Evolutionary conservation across 1,284 basidiomycete genomes (phyloP).

Genomic region (Porodaedalea pini): DNA sequence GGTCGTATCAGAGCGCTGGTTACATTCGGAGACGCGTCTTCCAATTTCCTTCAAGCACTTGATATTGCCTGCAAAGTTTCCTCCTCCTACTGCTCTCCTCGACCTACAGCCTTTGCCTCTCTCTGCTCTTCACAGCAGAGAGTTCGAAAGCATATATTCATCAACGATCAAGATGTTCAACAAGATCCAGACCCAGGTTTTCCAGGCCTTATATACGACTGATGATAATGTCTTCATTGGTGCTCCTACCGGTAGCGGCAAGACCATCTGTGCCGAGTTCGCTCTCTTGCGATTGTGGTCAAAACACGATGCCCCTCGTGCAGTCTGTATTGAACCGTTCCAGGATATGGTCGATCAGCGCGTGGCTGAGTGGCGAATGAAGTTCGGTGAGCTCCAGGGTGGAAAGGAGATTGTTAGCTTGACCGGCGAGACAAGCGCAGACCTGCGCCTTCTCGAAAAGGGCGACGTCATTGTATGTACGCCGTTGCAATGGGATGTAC

Average conservation of each 20-base stretch:
- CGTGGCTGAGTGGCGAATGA: conserved; percentile 84
- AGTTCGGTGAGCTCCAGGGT: conserved; percentile 79
- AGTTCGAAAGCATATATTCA: conserved; percentile 84
- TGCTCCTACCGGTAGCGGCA: conserved; percentile 94
- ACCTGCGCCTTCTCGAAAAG: conserved; percentile 87
- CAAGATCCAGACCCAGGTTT: conserved; percentile 99
- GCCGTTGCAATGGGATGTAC: conserved; percentile 91
- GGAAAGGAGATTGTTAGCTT: conserved; percentile 92
- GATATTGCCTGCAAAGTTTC: conserved; percentile 96
- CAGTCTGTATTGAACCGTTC: conserved; percentile 95
- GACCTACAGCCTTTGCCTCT: conserved; percentile 91
- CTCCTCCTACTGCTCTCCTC: conserved; percentile 86
- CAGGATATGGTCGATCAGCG: conserved; percentile 95
- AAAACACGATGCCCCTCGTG: conserved; percentile 77
- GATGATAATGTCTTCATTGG: conserved; percentile 97
- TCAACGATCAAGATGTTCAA: conserved; percentile 83
- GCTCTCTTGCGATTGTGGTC: conserved; percentile 91
- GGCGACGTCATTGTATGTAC: conserved; percentile 93
- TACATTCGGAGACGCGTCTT: conserved; percentile 91
- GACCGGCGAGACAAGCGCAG: conserved; percentile 93
- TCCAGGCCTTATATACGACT: conserved; percentile 94
- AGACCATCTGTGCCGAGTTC: conserved; percentile 97
- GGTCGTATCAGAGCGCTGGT: conserved; percentile 91
- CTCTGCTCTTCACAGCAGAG: conserved; percentile 87
- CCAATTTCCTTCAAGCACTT: conserved; percentile 98